Base-by-base conservation (phyloP, 2,329 filamentous ascomycete species). In the Alternaria longipes region DNA sequence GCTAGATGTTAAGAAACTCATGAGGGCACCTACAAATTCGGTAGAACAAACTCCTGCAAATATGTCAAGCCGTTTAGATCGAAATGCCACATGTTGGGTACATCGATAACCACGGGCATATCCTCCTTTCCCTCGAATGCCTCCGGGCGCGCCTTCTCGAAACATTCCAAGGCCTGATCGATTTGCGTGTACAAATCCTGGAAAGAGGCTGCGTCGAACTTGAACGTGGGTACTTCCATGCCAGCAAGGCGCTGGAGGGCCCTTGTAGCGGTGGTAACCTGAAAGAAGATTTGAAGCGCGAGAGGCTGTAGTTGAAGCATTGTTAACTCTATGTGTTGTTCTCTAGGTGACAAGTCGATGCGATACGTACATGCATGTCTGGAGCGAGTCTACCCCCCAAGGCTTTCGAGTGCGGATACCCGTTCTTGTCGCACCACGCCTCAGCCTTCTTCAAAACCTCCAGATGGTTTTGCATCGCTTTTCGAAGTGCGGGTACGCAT, bases 361-460 rank as follows among this genome's bases (percentile, higher is more conserved):
- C 20, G 30, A 36, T 36, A 36, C 30, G 3, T 34, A 49, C 46
- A 34, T 49, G 30, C 30, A 49, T 49, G 12, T 49, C 46, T 16
- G 46, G 30, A 3, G 30, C 18, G 32, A 49, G 30, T 11, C 30
- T 36, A 7, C 30, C 12, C 8, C 18, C 20, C 16, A 49, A 18
- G 12, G 32, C 46, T 49, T 49, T 49, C 18, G 46, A 49, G 6
- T 49, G 30, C 20, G 46, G 46, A 49, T 49, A 49, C 16, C 46
- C 30, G 30, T 49, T 49, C 8, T 49, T 18, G 14, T 49, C 8
- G 30, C 30, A 49, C 46, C 46, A 49, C 20, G 7, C 28, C 7
- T 36, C 46, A 9, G 28, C 46, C 46, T 49, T 49, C 12, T 24
- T 36, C 32, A 34, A 9, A 22, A 50, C 32, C 46, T 24, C 18